Evolutionary conservation across 2,329 filamentous ascomycete species (phyloP), one percentile per base, ranked within the genome.

Genomic region (Colletotrichum chlorophyti): DNA sequence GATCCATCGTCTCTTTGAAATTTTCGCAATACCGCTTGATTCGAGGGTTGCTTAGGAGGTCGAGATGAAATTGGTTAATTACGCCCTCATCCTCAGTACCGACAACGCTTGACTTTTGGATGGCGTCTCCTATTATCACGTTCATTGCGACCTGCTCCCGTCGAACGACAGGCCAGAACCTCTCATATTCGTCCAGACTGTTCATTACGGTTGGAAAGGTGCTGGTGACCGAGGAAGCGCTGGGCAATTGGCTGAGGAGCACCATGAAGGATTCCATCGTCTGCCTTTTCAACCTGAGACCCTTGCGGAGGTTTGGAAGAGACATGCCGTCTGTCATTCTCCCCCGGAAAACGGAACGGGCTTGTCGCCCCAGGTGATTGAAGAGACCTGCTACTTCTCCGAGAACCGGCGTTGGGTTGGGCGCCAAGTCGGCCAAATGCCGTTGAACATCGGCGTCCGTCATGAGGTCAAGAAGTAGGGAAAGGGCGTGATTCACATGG

Each of bases 401-500:
- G 3, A 70, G 47, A 21, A 71, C 48, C 12, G 68, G 65, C 32
- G 49, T 63, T 2, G 67, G 69, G 26, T 69, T 65, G 9, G 68
- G 67, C 0, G 63, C 65, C 1, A 70, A 40, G 2, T 53, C 50
- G 17, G 45, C 43, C 1, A 67, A 27, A 6, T 58, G 46, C 4
- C 46, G 35, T 4, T 61, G 40, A 3, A 42, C 21, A 6, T 67
- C 53, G 5, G 49, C 43, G 9, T 72, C 70, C 0, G 67, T 67
- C n/a, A 74, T 9, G 6, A 75, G 42, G 1, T 66, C 57, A 14
- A 75, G 62, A 1, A 75, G 38, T 4, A 75, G 64, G 8, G 73
- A 66, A 9, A 75, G 53, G 0, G 69, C 72, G 38, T 74, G 72
- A 15, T 74, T 74, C 5, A 74, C 62, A 42, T 74, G 72, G n/a